A percentile compares a stretch with the other conserved stretches of the same genome.
Conservation (phyloP, 768 basidiomycete species). For the Lyophyllum shimeji region DNA sequence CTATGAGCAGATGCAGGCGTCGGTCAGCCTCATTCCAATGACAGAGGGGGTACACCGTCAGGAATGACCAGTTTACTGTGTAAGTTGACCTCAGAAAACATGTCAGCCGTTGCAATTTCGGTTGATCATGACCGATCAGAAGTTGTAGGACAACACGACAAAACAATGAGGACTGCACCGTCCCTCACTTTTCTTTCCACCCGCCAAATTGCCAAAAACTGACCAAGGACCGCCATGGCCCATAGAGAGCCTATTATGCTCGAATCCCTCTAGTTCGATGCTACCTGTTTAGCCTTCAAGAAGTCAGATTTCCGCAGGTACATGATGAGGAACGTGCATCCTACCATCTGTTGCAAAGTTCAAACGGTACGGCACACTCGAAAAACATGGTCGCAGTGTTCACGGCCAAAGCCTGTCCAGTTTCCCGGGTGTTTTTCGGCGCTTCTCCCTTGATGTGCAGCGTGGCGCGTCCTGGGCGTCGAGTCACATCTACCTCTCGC, state of each 20-base stretch:
- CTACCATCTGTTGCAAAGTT: too few relatives aligned
- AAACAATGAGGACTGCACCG: too few relatives aligned
- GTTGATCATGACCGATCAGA: neutral
- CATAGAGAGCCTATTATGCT: too few relatives aligned
- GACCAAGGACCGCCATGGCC: too few relatives aligned
- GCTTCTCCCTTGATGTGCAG: neutral
- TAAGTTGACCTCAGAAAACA: neutral
- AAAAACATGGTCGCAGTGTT: neutral
- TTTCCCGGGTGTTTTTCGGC: neutral
- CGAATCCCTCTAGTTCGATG: too few relatives aligned
- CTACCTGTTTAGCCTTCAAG: too few relatives aligned
- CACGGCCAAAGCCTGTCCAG: neutral
- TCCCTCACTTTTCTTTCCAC: too few relatives aligned
- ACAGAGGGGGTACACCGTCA: neutral
- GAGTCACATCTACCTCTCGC: neutral
- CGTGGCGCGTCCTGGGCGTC: neutral
- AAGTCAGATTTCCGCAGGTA: too few relatives aligned
- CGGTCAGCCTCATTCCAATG: neutral
- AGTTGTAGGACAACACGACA: neutral
- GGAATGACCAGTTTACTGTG: too few relatives aligned
- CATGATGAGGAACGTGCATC: too few relatives aligned
- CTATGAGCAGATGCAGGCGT: neutral
- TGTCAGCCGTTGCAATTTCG: neutral
- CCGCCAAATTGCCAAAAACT: too few relatives aligned
- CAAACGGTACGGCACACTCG: too few relatives aligned